Evolutionary conservation across 768 basidiomycete genomes (phyloP).

Genomic region (Cyathus striatus): DNA sequence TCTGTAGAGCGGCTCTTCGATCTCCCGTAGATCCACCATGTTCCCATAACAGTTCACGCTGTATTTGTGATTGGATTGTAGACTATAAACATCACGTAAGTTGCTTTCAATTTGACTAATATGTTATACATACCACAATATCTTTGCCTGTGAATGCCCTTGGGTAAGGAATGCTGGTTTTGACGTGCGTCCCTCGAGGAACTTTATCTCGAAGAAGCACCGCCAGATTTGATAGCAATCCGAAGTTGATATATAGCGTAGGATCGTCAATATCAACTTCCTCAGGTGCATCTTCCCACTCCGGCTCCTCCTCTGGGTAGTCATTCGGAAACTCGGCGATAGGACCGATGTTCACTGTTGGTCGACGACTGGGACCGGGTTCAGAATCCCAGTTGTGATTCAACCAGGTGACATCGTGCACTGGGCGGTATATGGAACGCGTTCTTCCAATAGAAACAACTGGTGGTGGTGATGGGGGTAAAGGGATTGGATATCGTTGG

Average conservation of each 20-base stretch:
- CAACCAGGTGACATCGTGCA: too few relatives aligned
- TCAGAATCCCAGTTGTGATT: too few relatives aligned
- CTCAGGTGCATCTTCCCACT: too few relatives aligned
- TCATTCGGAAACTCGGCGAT: too few relatives aligned
- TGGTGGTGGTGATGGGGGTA: too few relatives aligned
- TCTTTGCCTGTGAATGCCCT: constrained; percentile 93
- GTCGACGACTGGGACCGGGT: too few relatives aligned
- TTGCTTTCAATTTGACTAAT: background rate
- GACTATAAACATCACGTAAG: constrained; percentile 40
- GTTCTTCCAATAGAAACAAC: too few relatives aligned
- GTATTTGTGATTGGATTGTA: constrained; percentile 81
- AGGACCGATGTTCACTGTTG: too few relatives aligned
- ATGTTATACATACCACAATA: constrained; percentile 63
- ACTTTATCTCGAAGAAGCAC: constrained; percentile 87
- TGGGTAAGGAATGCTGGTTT: constrained; percentile 91
- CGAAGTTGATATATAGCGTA: constrained; percentile 82
- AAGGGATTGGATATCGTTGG: too few relatives aligned
- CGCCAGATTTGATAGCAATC: constrained; percentile 82
- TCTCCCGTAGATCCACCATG: constrained; percentile 66
- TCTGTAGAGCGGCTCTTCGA: constrained; percentile 75
- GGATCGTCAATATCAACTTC: constrained; percentile 40
- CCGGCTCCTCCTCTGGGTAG: too few relatives aligned
- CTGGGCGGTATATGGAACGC: too few relatives aligned
- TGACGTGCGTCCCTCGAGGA: constrained; percentile 82
- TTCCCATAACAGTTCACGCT: constrained; percentile 65